These are phyloP conservation scores for Phialophora verrucosa DNA, from an alignment of 2,329 filamentous ascomycete species.

Conservation along the genomic window DNA sequence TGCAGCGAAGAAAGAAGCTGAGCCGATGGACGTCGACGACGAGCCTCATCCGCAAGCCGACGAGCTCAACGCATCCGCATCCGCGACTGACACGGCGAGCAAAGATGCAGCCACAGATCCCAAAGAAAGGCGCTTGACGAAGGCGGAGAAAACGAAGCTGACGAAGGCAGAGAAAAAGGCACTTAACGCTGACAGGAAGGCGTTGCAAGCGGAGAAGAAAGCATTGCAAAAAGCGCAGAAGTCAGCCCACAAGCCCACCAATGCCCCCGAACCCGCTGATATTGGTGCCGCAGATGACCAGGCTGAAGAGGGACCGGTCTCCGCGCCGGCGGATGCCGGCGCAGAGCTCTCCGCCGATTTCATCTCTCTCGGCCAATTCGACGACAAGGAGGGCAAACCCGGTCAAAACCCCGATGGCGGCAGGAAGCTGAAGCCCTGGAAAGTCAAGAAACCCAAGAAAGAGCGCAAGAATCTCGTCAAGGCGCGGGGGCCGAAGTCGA, in stretches of 20 bases:
- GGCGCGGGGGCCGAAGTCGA: conserved; percentile 31
- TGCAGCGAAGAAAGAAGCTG: not conserved
- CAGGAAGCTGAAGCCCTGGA: conserved; percentile 24
- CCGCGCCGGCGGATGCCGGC: not conserved
- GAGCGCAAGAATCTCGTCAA: conserved; percentile 34
- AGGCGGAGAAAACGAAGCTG: conserved; percentile 20
- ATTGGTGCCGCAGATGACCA: conserved; percentile 6
- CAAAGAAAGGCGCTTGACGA: not conserved
- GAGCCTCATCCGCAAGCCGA: not conserved
- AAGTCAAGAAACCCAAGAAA: conserved; percentile 31
- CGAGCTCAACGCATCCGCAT: not conserved
- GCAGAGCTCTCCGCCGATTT: conserved; percentile 27
- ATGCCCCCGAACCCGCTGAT: not conserved
- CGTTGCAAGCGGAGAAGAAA: conserved; percentile 9
- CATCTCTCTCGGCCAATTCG: conserved; percentile 25
- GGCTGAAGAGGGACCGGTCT: not conserved
- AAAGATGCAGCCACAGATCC: not conserved
- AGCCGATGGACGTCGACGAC: not conserved
- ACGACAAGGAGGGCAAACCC: not conserved
- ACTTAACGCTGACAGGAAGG: conserved; percentile 11
- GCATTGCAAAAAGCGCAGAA: conserved; percentile 20
- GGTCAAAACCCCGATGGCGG: not conserved
- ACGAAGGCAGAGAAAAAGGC: conserved; percentile 13
- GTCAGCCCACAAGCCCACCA: conserved; percentile 12
- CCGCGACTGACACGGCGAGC: not conserved